Evolutionary conservation across 192 early-diverging fungal genomes (phyloP).

Genomic region (Gaertneriomyces semiglobifer): DNA sequence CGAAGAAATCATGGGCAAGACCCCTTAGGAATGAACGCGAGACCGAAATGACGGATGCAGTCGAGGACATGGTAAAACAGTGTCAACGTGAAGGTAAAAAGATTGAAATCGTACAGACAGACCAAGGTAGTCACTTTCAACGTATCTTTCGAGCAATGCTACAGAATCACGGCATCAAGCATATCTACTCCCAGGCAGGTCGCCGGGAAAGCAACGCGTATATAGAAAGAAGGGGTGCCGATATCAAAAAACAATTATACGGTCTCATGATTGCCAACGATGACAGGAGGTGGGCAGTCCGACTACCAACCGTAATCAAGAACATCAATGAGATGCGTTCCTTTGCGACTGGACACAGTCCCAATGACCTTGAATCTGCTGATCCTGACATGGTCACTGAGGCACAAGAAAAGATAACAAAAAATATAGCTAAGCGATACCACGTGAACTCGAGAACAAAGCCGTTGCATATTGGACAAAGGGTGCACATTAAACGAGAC

Average conservation of each 20-base stretch:
- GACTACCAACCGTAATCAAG: constrained; percentile 8
- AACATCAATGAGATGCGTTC: constrained; percentile 11
- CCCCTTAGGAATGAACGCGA: constrained; percentile 8
- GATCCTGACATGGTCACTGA: background rate
- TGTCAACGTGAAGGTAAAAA: background rate
- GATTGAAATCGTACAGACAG: background rate
- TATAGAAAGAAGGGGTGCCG: background rate
- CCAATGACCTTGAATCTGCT: constrained; percentile 9
- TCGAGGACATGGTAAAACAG: constrained; percentile 3
- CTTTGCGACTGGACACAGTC: constrained; percentile 14
- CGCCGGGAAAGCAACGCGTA: constrained; percentile 7
- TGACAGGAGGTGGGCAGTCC: constrained; percentile 5
- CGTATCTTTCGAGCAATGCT: background rate
- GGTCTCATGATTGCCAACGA: constrained; percentile 3
- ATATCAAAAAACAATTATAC: constrained; percentile 10
- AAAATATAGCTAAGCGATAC: background rate
- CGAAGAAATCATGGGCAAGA: constrained; percentile 2
- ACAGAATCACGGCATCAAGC: no score
- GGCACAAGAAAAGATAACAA: background rate
- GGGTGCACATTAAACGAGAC: constrained; percentile 3
- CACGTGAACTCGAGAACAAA: background rate
- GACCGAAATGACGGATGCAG: constrained; percentile 1
- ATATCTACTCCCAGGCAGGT: background rate
- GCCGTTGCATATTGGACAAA: constrained; percentile 16
- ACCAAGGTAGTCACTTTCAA: constrained; percentile 13